Evolutionary conservation across 768 basidiomycete genomes (phyloP), one percentile per base, ranked within the genome.

Genomic region (Roridomyces roridus): DNA sequence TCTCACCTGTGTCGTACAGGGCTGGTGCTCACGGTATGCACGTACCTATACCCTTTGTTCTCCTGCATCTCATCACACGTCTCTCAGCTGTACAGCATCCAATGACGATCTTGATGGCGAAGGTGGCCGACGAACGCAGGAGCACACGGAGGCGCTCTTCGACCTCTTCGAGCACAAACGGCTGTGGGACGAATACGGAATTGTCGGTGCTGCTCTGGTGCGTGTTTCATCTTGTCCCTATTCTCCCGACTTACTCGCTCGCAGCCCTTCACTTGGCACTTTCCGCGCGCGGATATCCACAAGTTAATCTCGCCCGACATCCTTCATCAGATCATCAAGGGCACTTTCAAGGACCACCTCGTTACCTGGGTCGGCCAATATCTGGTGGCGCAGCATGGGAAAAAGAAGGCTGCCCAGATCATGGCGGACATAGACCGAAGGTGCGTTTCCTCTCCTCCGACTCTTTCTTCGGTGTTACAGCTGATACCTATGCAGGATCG

Each of bases 251-350:
- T 20, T 23, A 42, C 7, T 9, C 42, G 29, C 29, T 42, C 42
- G 17, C 47, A 74, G 74, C 74, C 72, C 9, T 75, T 75, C 48
- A 77, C 75, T 12, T 28, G 50, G 20, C 26, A 59, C 34, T 74
- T 75, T 61, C 74, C 73, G n/a, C 67, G 62, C 11, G 69, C 71
- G 0, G 69, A 75, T 36, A 75, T 75, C 25, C 72, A 76, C 35
- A 59, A 71, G 36, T 40, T 70, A 0, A 37, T n/a, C n/a, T n/a
- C n/a, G n/a, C n/a, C n/a, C n/a, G n/a, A n/a, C n/a, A 73, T 6
- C 35, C 72, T 5, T 65, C 70, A 76, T n/a, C n/a, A n/a, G n/a
- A n/a, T n/a, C n/a, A 76, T 55, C 74, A n/a, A n/a, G n/a, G n/a
- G n/a, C n/a, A n/a, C n/a, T n/a, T n/a, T n/a, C n/a, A n/a, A n/a